phyloP scores from a whole-genome alignment of 2,329 filamentous ascomycete genomes.

The Penicillium janthinellum region DNA sequence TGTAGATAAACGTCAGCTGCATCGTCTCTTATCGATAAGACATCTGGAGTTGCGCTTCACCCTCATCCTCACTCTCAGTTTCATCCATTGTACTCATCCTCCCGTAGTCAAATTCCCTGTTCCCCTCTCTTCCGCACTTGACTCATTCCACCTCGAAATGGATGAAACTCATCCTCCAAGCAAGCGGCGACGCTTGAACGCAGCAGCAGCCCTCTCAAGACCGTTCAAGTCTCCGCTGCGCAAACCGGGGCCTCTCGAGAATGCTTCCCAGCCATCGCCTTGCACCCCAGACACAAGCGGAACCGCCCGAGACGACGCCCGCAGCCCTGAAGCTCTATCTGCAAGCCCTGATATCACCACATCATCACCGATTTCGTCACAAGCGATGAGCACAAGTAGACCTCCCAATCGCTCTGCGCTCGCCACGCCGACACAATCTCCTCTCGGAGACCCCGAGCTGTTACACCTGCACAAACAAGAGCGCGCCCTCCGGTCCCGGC shows the following conservation, averaged over 20 bases:
- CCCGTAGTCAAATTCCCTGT: background rate
- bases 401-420: constrained; percentile 8
- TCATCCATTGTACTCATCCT: background rate
- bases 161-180: constrained; percentile 37
- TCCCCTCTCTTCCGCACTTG: background rate
- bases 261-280: constrained; percentile 10
- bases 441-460: constrained; percentile 29
- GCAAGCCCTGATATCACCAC: constrained; percentile 3
- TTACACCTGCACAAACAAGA: constrained; percentile 41
- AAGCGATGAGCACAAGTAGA: constrained; percentile 11
- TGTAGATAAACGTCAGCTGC: constrained; percentile 17
- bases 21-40: constrained; percentile 23
- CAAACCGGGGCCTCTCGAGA: constrained; percentile 36
- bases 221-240: constrained; percentile 73
- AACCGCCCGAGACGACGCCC: background rate
- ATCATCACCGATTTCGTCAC: constrained; percentile 6
- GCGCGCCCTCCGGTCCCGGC: constrained; percentile 34
- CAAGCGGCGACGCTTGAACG: constrained; percentile 66
- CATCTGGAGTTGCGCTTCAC: constrained; percentile 5
- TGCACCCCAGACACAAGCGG: constrained; percentile 7
- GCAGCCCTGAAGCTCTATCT: background rate
- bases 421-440: constrained; percentile 14
- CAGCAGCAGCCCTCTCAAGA: constrained; percentile 62
- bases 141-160: constrained; percentile 14
- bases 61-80: background rate